Evolutionary conservation across 129 eudicot species (phyloP).

Genomic region (Pseudognaphalium luteoalbum): DNA sequence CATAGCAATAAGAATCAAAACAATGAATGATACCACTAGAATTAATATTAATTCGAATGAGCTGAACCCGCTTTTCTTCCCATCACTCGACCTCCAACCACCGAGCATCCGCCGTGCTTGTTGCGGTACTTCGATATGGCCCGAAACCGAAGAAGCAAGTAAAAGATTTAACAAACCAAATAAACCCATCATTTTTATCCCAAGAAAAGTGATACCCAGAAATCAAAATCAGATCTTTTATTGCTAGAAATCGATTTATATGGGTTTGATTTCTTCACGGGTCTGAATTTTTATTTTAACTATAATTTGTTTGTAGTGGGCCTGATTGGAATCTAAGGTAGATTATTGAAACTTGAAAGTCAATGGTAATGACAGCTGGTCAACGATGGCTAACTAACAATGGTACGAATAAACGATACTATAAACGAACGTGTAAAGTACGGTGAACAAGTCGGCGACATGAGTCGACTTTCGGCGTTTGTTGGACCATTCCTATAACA

Average conservation of each 20-base stretch:
- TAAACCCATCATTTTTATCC: constrained; percentile 6
- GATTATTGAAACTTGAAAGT: background rate
- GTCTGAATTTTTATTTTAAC: constrained; percentile 1
- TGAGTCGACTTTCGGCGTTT: constrained; percentile 24
- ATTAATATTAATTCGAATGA: constrained; percentile 34
- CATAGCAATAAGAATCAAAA: constrained; percentile 42
- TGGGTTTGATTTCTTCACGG: constrained; percentile 13
- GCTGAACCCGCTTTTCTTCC: constrained; percentile 31
- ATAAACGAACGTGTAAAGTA: constrained; percentile 24
- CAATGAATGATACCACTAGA: constrained; percentile 39
- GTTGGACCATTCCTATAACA: constrained; percentile 17
- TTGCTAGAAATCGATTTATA: background rate
- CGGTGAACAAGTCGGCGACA: constrained; percentile 32
- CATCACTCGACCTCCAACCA: background rate
- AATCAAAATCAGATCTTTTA: background rate
- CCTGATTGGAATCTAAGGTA: background rate
- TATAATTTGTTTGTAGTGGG: background rate
- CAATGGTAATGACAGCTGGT: constrained; percentile 19
- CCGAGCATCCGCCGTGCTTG: constrained; percentile 22
- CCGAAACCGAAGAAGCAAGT: constrained; percentile 34
- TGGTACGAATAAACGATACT: background rate
- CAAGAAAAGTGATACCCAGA: background rate
- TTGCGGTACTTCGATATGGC: constrained; percentile 28
- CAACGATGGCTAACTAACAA: constrained; percentile 14
- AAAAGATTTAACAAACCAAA: constrained; percentile 24